Base-by-base conservation (phyloP, 352 stramenopile species). In the Phytophthora tentaculata region DNA sequence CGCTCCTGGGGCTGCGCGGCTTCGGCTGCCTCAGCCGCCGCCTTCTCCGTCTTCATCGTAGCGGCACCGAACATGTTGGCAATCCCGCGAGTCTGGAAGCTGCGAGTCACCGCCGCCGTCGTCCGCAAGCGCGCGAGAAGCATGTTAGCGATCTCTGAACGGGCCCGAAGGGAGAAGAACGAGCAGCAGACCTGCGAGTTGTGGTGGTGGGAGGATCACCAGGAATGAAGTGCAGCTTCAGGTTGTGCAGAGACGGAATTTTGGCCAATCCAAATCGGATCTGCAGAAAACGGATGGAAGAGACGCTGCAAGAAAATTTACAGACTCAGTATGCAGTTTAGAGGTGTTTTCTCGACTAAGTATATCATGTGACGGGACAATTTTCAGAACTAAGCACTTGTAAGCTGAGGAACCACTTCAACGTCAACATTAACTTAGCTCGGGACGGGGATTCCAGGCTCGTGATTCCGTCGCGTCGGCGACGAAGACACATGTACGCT, bases 101-200 rank as follows among this genome's bases (percentile, higher is more conserved):
- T 68, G 55, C 63, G 55, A 29, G 60, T 66, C 19, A 61, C 45
- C 45, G 58, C 44, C 17, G 29, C 43, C 23, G 62, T 56, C 17
- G 56, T 64, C 6, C 73, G 73, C 22, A 87, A 51, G 41, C 76
- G 79, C 43, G 74, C 70, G 79, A 87, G 76, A 47, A 86, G 74
- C 79, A 87, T 87, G 73, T 77, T 77, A 77, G 55, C 56, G 59
- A 62, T 48, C 20, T 58, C 43, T 56, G 7, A 48, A 62, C 39
- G 63, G 28, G 49, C 45, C 41, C 54, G 52, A 43, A 23, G 19
- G 23, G 29, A 39, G 54, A 53, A 52, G 44, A 66, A 68, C 16
- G 41, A 61, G 50, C 49, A 56, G 41, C 64, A 63, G 58, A 73
- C 64, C 69, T 76, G 55, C 59, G 50, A 62, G 43, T 24, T 53